phyloP scores from a whole-genome alignment of 1,139 yeast genomes.

The Candida pseudoviswanathii region DNA sequence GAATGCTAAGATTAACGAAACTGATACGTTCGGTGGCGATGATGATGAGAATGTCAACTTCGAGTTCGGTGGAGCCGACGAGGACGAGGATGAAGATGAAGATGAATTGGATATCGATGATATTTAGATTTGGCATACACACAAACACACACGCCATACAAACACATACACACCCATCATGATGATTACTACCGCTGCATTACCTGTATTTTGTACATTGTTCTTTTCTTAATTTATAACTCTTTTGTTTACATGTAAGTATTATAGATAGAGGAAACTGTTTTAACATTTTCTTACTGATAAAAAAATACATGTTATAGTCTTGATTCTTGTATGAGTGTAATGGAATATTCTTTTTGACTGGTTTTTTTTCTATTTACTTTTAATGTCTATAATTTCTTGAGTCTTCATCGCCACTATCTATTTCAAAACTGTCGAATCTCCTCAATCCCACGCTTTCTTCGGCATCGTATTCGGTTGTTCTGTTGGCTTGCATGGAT shows the following conservation, averaged over 20 bases:
- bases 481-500: slow-evolving; percentile 66
- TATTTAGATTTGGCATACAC: slow-evolving; percentile 42
- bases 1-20: slow-evolving; percentile 94
- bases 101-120: slow-evolving; percentile 81
- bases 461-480: slow-evolving; percentile 46
- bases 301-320: neutral
- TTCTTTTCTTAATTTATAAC: neutral
- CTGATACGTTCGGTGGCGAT: slow-evolving; percentile 95
- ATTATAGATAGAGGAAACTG: slow-evolving; percentile 7
- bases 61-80: slow-evolving; percentile 96
- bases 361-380: neutral
- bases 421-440: slow-evolving; percentile 62
- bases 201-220: slow-evolving; percentile 3
- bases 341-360: neutral
- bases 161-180: neutral
- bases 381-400: slow-evolving; percentile 11
- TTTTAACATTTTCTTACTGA: neutral
- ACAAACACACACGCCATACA: too few relatives aligned
- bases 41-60: slow-evolving; percentile 98
- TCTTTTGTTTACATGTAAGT: neutral
- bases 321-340: neutral
- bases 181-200: slow-evolving; percentile 1
- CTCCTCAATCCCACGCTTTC: slow-evolving; percentile 63
- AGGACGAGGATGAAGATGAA: slow-evolving; percentile 69
- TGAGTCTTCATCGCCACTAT: slow-evolving; percentile 40